A percentile compares a stretch with the other conserved stretches of the same genome.
Conservation (phyloP, 2,329 filamentous ascomycete species). For the Magnaporthales sp. region DNA sequence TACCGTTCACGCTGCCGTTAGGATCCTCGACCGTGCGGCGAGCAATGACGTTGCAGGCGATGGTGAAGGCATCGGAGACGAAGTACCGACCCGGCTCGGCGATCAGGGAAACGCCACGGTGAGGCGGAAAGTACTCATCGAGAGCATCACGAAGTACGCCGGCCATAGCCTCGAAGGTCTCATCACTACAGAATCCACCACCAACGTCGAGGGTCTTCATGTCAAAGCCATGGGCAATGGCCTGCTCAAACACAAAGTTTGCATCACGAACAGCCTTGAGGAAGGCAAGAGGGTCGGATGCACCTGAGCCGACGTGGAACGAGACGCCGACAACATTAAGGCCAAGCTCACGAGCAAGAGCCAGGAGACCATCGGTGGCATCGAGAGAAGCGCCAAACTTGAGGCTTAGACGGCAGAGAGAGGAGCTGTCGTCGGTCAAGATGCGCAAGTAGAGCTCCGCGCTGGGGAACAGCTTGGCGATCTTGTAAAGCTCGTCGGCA, state of each 20-base stretch:
- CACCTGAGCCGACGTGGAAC: conserved; percentile 96
- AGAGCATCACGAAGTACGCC: conserved; percentile 69
- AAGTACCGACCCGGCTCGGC: conserved; percentile 97
- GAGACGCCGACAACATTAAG: conserved; percentile 93
- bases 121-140: conserved; percentile 78
- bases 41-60: conserved; percentile 93
- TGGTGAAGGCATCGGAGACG: conserved; percentile 83
- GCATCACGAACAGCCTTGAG: conserved; percentile 86
- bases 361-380: conserved; percentile 66
- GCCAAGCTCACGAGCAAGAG: conserved; percentile 69
- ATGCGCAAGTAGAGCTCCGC: conserved; percentile 93
- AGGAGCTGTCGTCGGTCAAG: conserved; percentile 90
- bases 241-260: conserved; percentile 81
- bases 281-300: conserved; percentile 87
- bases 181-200: conserved; percentile 80
- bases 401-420: conserved; percentile 88
- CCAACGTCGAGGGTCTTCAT: conserved; percentile 89
- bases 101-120: conserved; percentile 68
- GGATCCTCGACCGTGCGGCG: conserved; percentile 79
- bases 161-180: conserved; percentile 81
- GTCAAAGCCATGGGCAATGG: conserved; percentile 63
- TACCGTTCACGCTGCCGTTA: conserved; percentile 43
- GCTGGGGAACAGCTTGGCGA: conserved; percentile 80
- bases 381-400: conserved; percentile 95
- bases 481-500: conserved; percentile 94